phyloP scores from a whole-genome alignment of 148 eudicot genomes.

The Cornus kousa region DNA sequence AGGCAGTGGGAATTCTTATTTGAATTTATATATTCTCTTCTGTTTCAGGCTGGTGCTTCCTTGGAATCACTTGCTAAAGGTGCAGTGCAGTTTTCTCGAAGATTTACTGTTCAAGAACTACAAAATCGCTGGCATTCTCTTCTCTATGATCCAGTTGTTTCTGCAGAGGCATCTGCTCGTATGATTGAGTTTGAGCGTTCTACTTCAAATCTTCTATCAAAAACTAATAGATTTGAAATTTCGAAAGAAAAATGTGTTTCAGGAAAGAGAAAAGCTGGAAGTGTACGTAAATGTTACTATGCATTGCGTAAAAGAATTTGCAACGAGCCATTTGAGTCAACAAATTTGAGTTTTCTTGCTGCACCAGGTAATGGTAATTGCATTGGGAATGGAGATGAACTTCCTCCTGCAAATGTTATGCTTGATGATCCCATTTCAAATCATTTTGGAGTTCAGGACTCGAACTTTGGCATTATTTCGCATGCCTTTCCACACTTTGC shows the following conservation, averaged over 20 bases:
- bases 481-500: constrained; percentile 25
- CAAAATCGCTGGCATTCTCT: constrained; percentile 64
- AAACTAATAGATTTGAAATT: constrained; percentile 30
- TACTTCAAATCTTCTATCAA: constrained; percentile 18
- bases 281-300: constrained; percentile 47
- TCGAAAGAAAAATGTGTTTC: constrained; percentile 31
- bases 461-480: constrained; percentile 24
- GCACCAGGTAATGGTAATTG: constrained; percentile 25
- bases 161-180: constrained; percentile 39
- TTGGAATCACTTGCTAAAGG: constrained; percentile 81
- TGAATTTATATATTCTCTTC: neutral
- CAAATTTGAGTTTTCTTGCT: constrained; percentile 33
- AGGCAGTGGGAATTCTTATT: neutral
- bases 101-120: constrained; percentile 52
- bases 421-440: constrained; percentile 31
- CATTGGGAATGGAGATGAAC: constrained; percentile 28
- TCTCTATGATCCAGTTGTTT: constrained; percentile 57
- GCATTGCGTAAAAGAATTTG: constrained; percentile 57
- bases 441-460: constrained; percentile 29
- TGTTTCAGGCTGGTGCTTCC: constrained; percentile 63
- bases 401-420: constrained; percentile 15
- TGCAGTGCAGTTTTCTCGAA: constrained; percentile 63
- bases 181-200: constrained; percentile 52
- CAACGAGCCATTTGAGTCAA: constrained; percentile 36
- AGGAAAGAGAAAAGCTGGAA: constrained; percentile 56